Conservation (phyloP, 2,329 filamentous ascomycete species). For the Parafenestella ontariensis region DNA sequence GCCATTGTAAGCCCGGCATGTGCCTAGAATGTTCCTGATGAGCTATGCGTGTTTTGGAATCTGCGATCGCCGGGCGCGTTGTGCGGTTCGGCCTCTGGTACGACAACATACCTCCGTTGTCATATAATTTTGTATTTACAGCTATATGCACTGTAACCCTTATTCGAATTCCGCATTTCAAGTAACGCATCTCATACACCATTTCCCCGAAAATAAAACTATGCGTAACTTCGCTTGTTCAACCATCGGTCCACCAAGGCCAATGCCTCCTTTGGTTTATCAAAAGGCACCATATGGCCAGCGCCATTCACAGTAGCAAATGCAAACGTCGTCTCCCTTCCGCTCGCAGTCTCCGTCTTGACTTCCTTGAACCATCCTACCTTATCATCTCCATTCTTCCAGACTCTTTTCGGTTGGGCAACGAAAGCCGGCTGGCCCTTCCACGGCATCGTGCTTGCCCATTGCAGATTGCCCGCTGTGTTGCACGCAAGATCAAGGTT, state of each 20-base stretch:
- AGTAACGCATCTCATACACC: neutral
- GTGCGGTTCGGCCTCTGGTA: neutral
- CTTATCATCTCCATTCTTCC: constrained; percentile 32
- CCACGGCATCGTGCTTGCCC: constrained; percentile 53
- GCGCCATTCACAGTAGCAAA: constrained; percentile 49
- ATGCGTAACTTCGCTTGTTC: constrained; percentile 39
- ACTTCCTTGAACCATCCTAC: constrained; percentile 47
- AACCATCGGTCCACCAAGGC: constrained; percentile 40
- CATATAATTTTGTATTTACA: neutral
- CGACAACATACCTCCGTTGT: neutral
- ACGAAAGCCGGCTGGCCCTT: constrained; percentile 54
- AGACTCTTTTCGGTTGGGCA: constrained; percentile 36
- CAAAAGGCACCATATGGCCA: constrained; percentile 52
- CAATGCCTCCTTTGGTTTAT: constrained; percentile 42
- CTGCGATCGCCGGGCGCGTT: neutral
- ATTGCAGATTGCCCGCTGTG: constrained; percentile 49
- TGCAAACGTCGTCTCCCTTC: constrained; percentile 42
- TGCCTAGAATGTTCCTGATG: constrained; percentile 2
- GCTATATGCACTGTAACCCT: neutral
- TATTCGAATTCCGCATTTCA: neutral
- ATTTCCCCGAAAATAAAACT: constrained; percentile 7
- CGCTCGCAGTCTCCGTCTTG: constrained; percentile 34
- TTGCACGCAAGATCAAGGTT: constrained; percentile 53
- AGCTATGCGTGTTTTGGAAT: constrained; percentile 23
- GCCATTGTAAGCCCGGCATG: constrained; percentile 2